Evolutionary conservation across 1,139 yeast species (phyloP), one percentile per base, ranked within the genome.

Genomic region (Saccharomyces pastorianus): DNA sequence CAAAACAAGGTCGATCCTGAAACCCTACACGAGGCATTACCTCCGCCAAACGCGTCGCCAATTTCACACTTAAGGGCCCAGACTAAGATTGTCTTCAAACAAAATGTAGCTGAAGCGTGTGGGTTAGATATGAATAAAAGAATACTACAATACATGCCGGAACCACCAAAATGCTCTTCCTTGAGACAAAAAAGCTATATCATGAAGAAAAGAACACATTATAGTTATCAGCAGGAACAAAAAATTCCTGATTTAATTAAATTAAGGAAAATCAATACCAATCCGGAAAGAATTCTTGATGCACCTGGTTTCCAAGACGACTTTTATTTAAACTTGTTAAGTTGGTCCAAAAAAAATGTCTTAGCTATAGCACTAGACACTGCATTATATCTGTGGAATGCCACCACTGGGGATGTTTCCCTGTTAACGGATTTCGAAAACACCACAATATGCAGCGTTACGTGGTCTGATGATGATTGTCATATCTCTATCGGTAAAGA

Each of bases 221-320:
- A 66, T 54, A 59, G 61, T 47, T 67, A 64, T 48, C 60, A 61
- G 50, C 53, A 53, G 49, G 52, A 48, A 50, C 53, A 34, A 48
- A 38, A 49, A 23, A 26, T 11, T 23, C 28, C 34, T 23, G 59
- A 66, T 47, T 61, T 73, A 17, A 68, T 73, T 17, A 72, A 80
- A 62, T 69, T 79, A 48, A 74, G 96, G 61, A 86, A 85, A 63
- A 80, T 93, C 48, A 90, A 96, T 13, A 82, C 89, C 0, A 89
- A 90, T 14, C 98, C 99, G 0, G 96, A 89, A 62, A 79, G 96
- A 61, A 96, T 93, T 1, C 76, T 93, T 50, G 99, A 93, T 72
- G 99, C 99, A 0, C 99, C 99, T 0, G 97, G 96, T 0, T 78
- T 91, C 55, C 80, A 86, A 41, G 97, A 93, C 69, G 99, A 93